Evolutionary conservation across 2,329 filamentous ascomycete species (phyloP).

Genomic region (Penicillium sp.): DNA sequence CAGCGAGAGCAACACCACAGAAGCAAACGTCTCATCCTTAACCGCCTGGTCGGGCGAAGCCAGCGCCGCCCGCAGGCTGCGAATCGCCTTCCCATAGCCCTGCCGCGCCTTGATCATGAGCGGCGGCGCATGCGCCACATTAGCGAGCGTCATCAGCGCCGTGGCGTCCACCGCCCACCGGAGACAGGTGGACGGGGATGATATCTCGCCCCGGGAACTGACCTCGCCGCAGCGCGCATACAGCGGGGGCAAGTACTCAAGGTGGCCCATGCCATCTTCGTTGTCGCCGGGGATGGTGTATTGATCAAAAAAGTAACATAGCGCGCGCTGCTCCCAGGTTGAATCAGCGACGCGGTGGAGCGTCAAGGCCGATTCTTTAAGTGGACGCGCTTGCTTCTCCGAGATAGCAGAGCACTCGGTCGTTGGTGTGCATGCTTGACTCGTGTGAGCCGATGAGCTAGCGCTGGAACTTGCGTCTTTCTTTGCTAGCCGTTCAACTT

Average conservation of each 20-base stretch:
- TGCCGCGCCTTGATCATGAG: conserved; percentile 33
- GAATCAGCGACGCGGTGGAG: conserved; percentile 30
- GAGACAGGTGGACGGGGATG: conserved; percentile 31
- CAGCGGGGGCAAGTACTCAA: conserved; percentile 39
- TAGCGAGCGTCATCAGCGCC: conserved; percentile 36
- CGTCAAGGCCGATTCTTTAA: conserved; percentile 9
- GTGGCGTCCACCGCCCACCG: conserved; percentile 39
- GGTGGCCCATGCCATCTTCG: conserved; percentile 32
- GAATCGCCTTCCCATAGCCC: conserved; percentile 36
- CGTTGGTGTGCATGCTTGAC: not conserved
- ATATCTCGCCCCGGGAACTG: conserved; percentile 6
- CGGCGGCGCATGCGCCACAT: conserved; percentile 28
- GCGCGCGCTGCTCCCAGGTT: conserved; percentile 39
- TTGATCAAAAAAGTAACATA: conserved; percentile 46
- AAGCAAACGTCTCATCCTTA: conserved; percentile 41
- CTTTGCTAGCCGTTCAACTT: conserved; percentile 31
- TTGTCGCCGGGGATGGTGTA: conserved; percentile 33
- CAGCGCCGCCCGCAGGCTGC: conserved; percentile 32
- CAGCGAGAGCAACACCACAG: conserved; percentile 38
- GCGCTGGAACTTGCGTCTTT: conserved; percentile 12
- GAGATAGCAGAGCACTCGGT: conserved; percentile 4
- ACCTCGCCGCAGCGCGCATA: conserved; percentile 34
- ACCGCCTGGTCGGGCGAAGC: conserved; percentile 31
- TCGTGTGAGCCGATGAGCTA: conserved; percentile 5
- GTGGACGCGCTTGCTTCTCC: not conserved